phyloP scores from a whole-genome alignment of 2,329 filamentous ascomycete genomes.

The Talaromyces verruculosus region DNA sequence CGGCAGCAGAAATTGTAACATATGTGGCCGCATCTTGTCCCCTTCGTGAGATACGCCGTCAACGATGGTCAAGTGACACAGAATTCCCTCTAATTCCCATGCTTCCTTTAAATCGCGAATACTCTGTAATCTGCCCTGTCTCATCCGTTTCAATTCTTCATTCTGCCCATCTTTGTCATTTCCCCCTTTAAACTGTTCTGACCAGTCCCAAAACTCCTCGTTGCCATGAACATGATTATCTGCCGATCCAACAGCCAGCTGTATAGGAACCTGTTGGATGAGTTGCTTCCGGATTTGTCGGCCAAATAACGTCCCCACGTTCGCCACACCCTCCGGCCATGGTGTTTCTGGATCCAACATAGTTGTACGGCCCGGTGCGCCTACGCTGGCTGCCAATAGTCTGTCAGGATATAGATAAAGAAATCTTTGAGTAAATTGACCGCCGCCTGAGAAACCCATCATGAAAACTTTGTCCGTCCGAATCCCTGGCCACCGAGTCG shows the following conservation, averaged over 20 bases:
- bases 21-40: not conserved
- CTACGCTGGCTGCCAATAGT: slow-evolving; percentile 31
- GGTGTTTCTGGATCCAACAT: slow-evolving; percentile 25
- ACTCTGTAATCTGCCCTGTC: not conserved
- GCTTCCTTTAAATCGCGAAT: not conserved
- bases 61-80: not conserved
- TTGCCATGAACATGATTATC: slow-evolving; percentile 3
- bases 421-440: slow-evolving; percentile 36
- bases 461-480: slow-evolving; percentile 30
- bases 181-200: not conserved
- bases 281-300: not conserved
- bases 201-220: not conserved
- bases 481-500: slow-evolving; percentile 31
- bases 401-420: slow-evolving; percentile 36
- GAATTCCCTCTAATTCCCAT: not conserved
- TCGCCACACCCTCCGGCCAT: slow-evolving; percentile 12
- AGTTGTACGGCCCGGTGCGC: slow-evolving; percentile 34
- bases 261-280: slow-evolving; percentile 1
- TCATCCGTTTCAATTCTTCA: not conserved
- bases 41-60: not conserved
- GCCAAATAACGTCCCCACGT: slow-evolving; percentile 9
- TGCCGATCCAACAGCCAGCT: slow-evolving; percentile 3
- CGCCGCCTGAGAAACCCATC: slow-evolving; percentile 35
- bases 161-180: not conserved
- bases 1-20: not conserved